phyloP scores from a whole-genome alignment of 805 yeast genomes.

The Hanseniaspora pseudoguilliermondii region DNA sequence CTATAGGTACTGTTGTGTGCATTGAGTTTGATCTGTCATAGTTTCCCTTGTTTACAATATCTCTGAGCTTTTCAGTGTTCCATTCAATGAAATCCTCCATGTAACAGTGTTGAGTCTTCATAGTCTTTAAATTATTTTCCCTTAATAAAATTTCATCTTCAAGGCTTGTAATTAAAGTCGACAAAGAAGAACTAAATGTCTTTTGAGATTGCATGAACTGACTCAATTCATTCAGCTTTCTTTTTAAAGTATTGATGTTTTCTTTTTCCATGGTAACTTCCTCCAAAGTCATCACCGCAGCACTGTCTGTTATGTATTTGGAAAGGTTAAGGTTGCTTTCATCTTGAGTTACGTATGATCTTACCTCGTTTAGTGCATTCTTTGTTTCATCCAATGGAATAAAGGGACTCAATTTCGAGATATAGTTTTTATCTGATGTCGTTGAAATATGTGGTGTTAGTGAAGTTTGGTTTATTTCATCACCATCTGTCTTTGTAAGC shows the following conservation, averaged over 20 bases:
- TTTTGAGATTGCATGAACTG: not conserved
- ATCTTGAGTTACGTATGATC: not conserved
- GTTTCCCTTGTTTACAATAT: not conserved
- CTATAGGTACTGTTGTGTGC: slow-evolving; percentile 3
- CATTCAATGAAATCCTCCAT: not conserved
- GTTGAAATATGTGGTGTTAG: no score
- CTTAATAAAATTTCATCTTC: not conserved
- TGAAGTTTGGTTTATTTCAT: no score
- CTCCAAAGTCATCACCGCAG: not conserved
- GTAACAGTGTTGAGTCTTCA: not conserved
- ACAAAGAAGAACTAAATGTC: not conserved
- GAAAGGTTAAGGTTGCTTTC: not conserved
- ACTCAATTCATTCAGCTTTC: not conserved
- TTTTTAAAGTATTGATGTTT: not conserved
- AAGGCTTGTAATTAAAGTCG: not conserved
- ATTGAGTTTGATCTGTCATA: slow-evolving; percentile 7
- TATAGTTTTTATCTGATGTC: no score
- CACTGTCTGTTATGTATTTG: not conserved
- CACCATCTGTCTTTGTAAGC: not conserved
- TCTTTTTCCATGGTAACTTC: not conserved
- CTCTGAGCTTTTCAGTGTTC: not conserved
- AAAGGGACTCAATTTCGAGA: no score
- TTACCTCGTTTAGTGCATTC: no score
- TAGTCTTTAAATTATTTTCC: not conserved
- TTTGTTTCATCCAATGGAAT: no score